These are phyloP conservation scores for Trametes hirsuta DNA, from an alignment of 1,284 basidiomycete species.

Conservation along the genomic window DNA sequence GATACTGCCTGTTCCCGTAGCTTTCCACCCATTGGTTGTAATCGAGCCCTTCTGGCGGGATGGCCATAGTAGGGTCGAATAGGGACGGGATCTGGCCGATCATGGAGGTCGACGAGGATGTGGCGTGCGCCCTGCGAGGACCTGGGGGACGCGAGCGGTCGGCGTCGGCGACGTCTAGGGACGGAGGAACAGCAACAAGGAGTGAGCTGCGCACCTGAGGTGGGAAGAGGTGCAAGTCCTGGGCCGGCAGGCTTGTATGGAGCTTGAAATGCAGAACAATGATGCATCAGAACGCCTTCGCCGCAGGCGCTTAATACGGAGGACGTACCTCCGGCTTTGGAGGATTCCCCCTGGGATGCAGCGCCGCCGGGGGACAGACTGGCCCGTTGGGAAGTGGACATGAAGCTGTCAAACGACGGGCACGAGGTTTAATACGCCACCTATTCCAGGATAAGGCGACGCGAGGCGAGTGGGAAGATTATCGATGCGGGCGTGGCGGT, in stretches of 20 bases:
- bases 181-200: conserved; percentile 1
- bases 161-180: not conserved
- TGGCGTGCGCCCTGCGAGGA: conserved; percentile 7
- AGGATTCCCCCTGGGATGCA: conserved; percentile 15
- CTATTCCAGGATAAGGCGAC: not conserved
- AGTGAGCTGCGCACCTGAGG: conserved; percentile 13
- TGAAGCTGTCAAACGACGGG: conserved; percentile 18
- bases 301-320: conserved; percentile 15
- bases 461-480: conserved; percentile 7
- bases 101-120: conserved; percentile 27
- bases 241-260: conserved; percentile 12
- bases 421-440: conserved; percentile 24
- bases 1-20: conserved; percentile 18
- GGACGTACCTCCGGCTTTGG: conserved; percentile 21
- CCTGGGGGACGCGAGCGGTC: not conserved
- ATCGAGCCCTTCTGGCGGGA: conserved; percentile 26
- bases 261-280: conserved; percentile 18
- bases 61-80: conserved; percentile 33
- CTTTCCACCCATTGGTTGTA: conserved; percentile 35
- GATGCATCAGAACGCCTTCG: conserved; percentile 21
- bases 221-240: conserved; percentile 20
- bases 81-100: conserved; percentile 34
- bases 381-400: conserved; percentile 22
- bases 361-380: conserved; percentile 21
- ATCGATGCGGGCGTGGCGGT: conserved; percentile 23